Percentiles rank a stretch among this genome's conserved stretches.
Conservation (phyloP, 2,329 filamentous ascomycete species). For the Microcera coccophila region DNA sequence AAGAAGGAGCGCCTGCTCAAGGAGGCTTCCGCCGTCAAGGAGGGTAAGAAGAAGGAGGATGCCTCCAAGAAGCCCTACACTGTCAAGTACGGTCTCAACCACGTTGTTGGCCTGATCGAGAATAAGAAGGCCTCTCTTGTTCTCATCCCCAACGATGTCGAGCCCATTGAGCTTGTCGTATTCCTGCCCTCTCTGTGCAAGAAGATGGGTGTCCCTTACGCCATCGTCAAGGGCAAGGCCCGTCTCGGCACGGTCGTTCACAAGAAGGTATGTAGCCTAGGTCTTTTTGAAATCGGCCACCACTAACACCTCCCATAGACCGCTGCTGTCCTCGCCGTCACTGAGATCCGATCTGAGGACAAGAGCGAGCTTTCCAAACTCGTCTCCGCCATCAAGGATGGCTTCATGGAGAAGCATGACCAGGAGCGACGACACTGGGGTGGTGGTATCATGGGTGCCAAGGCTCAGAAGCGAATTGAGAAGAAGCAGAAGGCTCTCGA, state of each 20-base stretch:
- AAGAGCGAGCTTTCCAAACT: constrained; percentile 98
- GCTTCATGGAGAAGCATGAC: constrained; percentile 94
- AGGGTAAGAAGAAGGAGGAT: constrained; percentile 99
- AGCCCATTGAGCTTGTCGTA: constrained; percentile 98
- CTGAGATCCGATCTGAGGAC: constrained; percentile 96
- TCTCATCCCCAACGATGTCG: constrained; percentile 98
- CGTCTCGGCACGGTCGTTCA: constrained; percentile 97
- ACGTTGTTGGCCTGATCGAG: constrained; percentile 94
- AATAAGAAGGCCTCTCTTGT: constrained; percentile 99
- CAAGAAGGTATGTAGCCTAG: constrained; percentile 73
- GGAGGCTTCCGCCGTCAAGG: constrained; percentile 95
- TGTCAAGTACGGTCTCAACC: constrained; percentile 99
- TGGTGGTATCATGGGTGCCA: constrained; percentile 98
- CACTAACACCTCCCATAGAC: constrained; percentile 60
- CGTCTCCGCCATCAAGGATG: constrained; percentile 93
- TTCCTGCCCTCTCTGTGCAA: constrained; percentile 98
- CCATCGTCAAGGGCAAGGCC: constrained; percentile 99
- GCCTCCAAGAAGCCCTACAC: constrained; percentile 99
- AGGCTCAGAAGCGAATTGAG: constrained; percentile 72
- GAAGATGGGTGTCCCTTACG: constrained; percentile 99
- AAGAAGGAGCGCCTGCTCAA: constrained; percentile 99
- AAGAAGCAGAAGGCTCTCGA: constrained; percentile 96
- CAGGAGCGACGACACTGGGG: constrained; percentile 91
- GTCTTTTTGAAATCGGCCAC: constrained; percentile 1
- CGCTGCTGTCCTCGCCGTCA: constrained; percentile 89